These are phyloP conservation scores for Colletotrichum sublineola DNA, from an alignment of 2,329 filamentous ascomycete species.

Conservation along the genomic window DNA sequence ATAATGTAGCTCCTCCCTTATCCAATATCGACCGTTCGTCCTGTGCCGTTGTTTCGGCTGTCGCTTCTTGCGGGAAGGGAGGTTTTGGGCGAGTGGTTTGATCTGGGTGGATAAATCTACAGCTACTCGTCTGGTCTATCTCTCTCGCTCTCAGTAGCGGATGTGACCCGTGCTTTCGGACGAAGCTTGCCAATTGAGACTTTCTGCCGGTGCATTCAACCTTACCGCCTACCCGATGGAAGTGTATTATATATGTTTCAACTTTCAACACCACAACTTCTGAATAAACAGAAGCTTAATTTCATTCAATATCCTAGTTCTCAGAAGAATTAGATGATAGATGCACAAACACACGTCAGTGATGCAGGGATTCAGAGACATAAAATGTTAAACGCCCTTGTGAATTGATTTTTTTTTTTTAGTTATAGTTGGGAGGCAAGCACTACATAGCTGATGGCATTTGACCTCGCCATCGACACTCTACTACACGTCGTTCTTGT, in stretches of 20 bases:
- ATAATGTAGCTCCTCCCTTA: neutral
- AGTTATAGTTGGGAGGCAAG: conserved; percentile 4
- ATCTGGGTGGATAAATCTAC: conserved; percentile 32
- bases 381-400: conserved; percentile 6
- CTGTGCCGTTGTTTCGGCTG: conserved; percentile 2
- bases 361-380: neutral
- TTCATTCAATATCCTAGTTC: neutral
- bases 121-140: conserved; percentile 13
- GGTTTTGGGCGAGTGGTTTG: conserved; percentile 36
- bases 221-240: conserved; percentile 27
- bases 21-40: neutral
- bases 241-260: neutral
- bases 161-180: conserved; percentile 31
- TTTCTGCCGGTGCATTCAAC: conserved; percentile 22
- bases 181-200: conserved; percentile 40
- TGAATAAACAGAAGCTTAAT: neutral
- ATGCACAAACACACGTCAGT: too few relatives aligned
- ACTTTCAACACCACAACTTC: neutral
- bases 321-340: too few relatives aligned
- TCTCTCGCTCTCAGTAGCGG: neutral
- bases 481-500: conserved; percentile 40
- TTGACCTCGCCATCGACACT: conserved; percentile 7
- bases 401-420: conserved; percentile 16
- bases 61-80: neutral
- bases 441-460: conserved; percentile 19